Conservation (phyloP, 2,329 filamentous ascomycete species). For the Dothideomycetes sp. region DNA sequence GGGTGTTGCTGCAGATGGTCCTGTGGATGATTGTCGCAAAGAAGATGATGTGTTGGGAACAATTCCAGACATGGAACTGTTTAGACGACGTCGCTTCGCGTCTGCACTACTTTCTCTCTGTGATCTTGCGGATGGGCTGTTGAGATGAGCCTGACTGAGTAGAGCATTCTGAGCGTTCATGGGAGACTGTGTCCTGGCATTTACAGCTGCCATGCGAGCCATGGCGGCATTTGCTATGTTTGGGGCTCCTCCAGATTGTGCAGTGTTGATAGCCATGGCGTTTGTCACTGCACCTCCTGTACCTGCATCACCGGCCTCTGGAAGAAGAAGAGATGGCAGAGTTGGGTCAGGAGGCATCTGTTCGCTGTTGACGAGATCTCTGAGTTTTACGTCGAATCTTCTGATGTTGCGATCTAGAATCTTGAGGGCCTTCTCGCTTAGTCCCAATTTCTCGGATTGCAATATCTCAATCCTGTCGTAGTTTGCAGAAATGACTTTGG, state of each 20-base stretch:
- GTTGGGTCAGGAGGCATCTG: conserved; percentile 50
- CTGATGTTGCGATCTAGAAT: conserved; percentile 57
- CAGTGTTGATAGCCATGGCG: conserved; percentile 46
- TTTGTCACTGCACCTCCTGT: conserved; percentile 41
- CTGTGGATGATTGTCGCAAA: conserved; percentile 52
- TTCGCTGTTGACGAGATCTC: conserved; percentile 50
- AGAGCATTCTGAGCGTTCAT: conserved; percentile 15
- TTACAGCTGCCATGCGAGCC: conserved; percentile 26
- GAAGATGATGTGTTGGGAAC: conserved; percentile 46
- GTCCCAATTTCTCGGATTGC: conserved; percentile 63
- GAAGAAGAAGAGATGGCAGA: conserved; percentile 48
- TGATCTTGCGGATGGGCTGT: conserved; percentile 17
- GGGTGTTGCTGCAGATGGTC: conserved; percentile 49
- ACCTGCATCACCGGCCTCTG: conserved; percentile 40
- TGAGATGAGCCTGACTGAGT: conserved; percentile 18
- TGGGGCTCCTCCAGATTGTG: conserved; percentile 37
- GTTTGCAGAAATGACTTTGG: conserved; percentile 57
- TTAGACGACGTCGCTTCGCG: conserved; percentile 49
- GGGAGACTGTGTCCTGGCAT: conserved; percentile 10
- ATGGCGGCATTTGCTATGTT: conserved; percentile 45
- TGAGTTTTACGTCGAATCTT: conserved; percentile 52
- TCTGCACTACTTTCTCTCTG: conserved; percentile 34
- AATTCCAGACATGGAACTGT: conserved; percentile 39
- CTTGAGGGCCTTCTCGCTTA: conserved; percentile 56
- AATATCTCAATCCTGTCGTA: conserved; percentile 61